Conservation (phyloP, 2,329 filamentous ascomycete species). For the Grosmannia huntii region DNA sequence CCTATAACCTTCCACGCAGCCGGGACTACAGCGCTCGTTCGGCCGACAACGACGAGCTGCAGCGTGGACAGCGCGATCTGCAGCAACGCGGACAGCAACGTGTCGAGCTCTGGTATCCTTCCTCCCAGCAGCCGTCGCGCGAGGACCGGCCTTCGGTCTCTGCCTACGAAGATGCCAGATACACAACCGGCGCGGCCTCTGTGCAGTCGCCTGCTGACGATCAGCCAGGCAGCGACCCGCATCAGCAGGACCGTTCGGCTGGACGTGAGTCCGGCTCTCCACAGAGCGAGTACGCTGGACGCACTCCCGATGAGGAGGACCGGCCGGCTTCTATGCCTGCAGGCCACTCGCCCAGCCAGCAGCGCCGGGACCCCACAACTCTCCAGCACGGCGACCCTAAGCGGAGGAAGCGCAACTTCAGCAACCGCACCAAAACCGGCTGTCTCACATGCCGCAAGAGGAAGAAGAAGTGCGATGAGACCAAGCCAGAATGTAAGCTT, state of each 20-base stretch:
- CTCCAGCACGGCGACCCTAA: conserved; percentile 48
- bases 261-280: conserved; percentile 25
- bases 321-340: conserved; percentile 26
- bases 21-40: background rate
- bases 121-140: conserved; percentile 28
- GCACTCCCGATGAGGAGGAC: conserved; percentile 43
- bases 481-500: conserved; percentile 75
- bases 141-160: conserved; percentile 34
- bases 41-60: background rate
- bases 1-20: conserved; percentile 2
- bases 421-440: conserved; percentile 89
- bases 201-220: conserved; percentile 33
- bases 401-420: conserved; percentile 71
- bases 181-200: conserved; percentile 28
- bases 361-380: conserved; percentile 28
- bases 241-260: conserved; percentile 4
- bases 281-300: conserved; percentile 36
- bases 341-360: conserved; percentile 31
- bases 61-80: conserved; percentile 1
- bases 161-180: conserved; percentile 34
- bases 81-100: conserved; percentile 20
- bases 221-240: conserved; percentile 29
- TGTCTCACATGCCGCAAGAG: conserved; percentile 83
- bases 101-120: conserved; percentile 32
- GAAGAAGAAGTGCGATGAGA: conserved; percentile 98